Percentiles rank a stretch among this genome's conserved stretches.
These are phyloP conservation scores for Fragaria nilgerrensis DNA, from an alignment of 306 rosid genomes.

Conservation along the genomic window DNA sequence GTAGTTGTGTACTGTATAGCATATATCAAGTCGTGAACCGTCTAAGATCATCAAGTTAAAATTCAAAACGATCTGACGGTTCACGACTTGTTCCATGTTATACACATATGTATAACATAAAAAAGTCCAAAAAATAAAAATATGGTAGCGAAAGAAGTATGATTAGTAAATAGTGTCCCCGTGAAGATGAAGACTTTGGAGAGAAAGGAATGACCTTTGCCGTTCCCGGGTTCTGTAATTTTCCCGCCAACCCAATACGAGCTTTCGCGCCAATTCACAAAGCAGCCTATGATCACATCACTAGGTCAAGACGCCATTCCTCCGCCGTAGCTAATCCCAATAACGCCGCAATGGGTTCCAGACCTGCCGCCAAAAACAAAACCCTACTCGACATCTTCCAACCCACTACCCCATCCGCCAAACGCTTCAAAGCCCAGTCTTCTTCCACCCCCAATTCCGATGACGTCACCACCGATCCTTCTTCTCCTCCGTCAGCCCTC, in stretches of 20 bases:
- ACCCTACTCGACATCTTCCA: conserved; percentile 52
- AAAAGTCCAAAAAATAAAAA: too few species aligned
- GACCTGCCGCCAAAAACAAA: conserved; percentile 30
- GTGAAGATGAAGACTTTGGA: too few species aligned
- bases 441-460: neutral
- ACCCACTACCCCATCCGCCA: conserved; percentile 23
- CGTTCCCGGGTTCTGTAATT: neutral
- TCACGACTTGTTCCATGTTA: too few species aligned
- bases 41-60: accelerated
- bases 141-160: too few species aligned
- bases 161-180: too few species aligned
- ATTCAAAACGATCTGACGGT: too few species aligned
- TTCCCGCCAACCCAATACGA: conserved; percentile 4
- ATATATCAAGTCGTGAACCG: too few species aligned
- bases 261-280: conserved; percentile 2
- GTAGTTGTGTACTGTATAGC: too few species aligned
- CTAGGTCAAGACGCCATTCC: neutral
- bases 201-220: neutral
- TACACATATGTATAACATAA: too few species aligned
- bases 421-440: conserved; percentile 23
- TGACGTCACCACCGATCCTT: neutral
- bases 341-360: conserved; percentile 31
- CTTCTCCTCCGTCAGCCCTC: conserved; percentile 14
- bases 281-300: neutral
- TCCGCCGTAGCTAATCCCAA: neutral